These are phyloP conservation scores for Colletotrichum australisinense DNA, from an alignment of 2,329 filamentous ascomycete species.

Conservation along the genomic window DNA sequence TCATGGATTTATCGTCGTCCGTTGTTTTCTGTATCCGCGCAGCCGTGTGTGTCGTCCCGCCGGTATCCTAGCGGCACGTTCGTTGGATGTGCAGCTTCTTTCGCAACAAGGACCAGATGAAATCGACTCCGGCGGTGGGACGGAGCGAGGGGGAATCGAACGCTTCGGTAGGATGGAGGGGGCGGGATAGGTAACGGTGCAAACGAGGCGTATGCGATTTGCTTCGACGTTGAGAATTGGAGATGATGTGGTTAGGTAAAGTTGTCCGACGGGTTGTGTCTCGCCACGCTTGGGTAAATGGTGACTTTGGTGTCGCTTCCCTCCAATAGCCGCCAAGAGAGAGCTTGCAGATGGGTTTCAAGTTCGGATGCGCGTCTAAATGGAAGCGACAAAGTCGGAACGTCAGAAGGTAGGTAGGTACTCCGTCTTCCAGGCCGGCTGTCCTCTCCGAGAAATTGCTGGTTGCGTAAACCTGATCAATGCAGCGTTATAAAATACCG, in stretches of 20 bases:
- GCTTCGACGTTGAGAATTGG: neutral
- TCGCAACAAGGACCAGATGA: neutral
- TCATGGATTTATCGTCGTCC: conserved; percentile 25
- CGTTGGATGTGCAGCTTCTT: conserved; percentile 1
- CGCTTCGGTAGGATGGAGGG: neutral
- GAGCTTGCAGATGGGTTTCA: conserved; percentile 17
- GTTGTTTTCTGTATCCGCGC: conserved; percentile 2
- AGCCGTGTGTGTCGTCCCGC: conserved; percentile 14
- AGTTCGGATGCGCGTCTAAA: neutral
- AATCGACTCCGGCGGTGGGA: conserved; percentile 6
- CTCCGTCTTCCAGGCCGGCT: too few species aligned
- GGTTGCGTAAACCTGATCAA: conserved; percentile 20
- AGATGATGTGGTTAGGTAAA: neutral
- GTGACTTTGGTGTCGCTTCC: conserved; percentile 3
- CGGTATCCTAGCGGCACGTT: conserved; percentile 9
- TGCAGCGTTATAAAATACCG: conserved; percentile 23
- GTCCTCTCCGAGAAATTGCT: neutral
- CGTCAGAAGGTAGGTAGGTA: too few species aligned
- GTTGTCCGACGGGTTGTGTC: neutral
- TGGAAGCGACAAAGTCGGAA: neutral
- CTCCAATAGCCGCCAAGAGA: conserved; percentile 20
- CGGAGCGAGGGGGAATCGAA: conserved; percentile 12
- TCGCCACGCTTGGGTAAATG: conserved; percentile 2
- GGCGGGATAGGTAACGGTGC: neutral
- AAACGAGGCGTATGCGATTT: neutral